Conservation (phyloP, 225 moss, liverwort and hornwort genomes). For the Sphagnum tenellum region DNA sequence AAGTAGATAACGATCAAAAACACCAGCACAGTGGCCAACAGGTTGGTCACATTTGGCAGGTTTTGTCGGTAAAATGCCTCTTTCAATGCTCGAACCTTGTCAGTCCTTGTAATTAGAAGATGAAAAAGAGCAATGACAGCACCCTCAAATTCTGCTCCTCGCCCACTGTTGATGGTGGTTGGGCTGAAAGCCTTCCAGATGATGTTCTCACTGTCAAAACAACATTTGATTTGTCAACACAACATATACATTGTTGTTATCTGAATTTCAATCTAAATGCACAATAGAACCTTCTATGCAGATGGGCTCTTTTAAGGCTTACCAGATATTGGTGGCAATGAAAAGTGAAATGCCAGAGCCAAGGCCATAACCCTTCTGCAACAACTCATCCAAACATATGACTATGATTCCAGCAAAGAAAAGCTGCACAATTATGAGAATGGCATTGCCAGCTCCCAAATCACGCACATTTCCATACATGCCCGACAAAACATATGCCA, state of each 20-base stretch:
- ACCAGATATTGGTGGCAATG: constrained; percentile 99
- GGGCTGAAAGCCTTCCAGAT: constrained; percentile 99
- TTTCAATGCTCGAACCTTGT: constrained; percentile 83
- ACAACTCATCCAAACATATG: constrained; percentile 86
- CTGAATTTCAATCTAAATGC: too few relatives aligned
- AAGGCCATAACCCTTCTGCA: constrained; percentile 95
- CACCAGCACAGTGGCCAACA: constrained; percentile 83
- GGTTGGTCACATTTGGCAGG: constrained; percentile 90
- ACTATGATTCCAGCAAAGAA: constrained; percentile 95
- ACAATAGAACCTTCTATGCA: too few relatives aligned
- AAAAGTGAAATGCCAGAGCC: constrained; percentile 95
- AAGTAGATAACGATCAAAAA: constrained; percentile 98
- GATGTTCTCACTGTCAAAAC: constrained; percentile 68
- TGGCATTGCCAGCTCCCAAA: constrained; percentile 91
- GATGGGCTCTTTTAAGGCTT: neutral
- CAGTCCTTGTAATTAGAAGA: constrained; percentile 77
- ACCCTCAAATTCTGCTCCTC: constrained; percentile 95
- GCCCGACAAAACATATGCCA: constrained; percentile 79
- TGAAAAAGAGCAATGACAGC: constrained; percentile 96
- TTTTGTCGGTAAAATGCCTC: constrained; percentile 89
- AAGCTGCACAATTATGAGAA: constrained; percentile 90
- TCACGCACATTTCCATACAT: constrained; percentile 87
- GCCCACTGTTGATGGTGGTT: constrained; percentile 87
- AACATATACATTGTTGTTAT: too few relatives aligned
- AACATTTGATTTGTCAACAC: neutral